A percentile compares a stretch with the other conserved stretches of the same genome.
phyloP scores from a whole-genome alignment of 2,329 filamentous ascomycete genomes.

The Fusarium mexicanum region DNA sequence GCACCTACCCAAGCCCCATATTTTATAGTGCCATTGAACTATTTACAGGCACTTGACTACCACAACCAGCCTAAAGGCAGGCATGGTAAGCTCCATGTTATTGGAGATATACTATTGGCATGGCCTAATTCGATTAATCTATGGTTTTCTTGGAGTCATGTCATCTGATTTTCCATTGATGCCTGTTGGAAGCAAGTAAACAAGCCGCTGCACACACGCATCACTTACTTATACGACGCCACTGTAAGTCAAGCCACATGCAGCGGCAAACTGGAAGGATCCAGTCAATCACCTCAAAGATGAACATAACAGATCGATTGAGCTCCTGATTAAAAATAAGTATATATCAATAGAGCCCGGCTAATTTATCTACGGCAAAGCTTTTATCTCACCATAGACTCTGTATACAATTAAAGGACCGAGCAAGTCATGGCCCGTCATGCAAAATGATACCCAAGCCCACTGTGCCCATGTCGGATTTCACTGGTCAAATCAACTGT shows the following conservation, averaged over 20 bases:
- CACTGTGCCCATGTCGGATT: neutral
- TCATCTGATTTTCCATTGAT: neutral
- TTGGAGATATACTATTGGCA: neutral
- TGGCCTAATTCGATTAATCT: neutral
- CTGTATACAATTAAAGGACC: neutral
- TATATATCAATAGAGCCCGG: neutral
- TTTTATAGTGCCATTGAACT: neutral
- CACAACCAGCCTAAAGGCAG: neutral
- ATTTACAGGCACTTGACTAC: neutral
- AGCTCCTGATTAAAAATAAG: neutral
- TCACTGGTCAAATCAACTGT: conserved; percentile 12
- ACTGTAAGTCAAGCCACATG: neutral
- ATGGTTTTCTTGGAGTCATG: neutral
- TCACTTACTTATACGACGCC: neutral
- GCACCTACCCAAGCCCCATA: conserved; percentile 12
- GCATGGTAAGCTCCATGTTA: neutral
- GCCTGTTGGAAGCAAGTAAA: neutral
- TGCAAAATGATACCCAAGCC: neutral
- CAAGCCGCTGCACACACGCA: neutral
- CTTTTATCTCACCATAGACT: neutral
- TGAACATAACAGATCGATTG: neutral
- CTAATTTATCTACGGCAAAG: neutral
- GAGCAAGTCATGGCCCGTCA: neutral
- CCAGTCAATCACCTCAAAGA: neutral
- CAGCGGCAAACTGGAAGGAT: neutral